These are phyloP conservation scores for Fusarium hainanense DNA, from an alignment of 2,329 filamentous ascomycete genomes.

Conservation along the genomic window DNA sequence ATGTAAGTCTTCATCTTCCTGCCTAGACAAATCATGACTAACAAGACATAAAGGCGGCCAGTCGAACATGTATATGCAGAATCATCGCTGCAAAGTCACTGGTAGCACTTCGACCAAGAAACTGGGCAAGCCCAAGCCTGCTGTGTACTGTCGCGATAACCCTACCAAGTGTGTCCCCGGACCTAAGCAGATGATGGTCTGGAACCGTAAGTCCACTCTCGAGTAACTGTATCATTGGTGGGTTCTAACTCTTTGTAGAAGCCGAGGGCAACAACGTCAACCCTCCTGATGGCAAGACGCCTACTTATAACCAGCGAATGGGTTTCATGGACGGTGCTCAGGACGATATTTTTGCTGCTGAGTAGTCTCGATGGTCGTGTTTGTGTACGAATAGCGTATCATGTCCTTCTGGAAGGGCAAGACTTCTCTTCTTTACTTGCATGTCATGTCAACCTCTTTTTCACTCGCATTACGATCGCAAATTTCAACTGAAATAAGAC, in stretches of 20 bases:
- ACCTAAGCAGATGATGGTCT: conserved; percentile 63
- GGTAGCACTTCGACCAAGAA: conserved; percentile 54
- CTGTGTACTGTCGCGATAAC: conserved; percentile 57
- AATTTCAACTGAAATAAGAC: not conserved
- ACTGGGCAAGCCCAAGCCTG: conserved; percentile 55
- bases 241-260: conserved; percentile 41
- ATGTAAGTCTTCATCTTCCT: conserved; percentile 21
- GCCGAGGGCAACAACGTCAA: conserved; percentile 50
- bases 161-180: conserved; percentile 56
- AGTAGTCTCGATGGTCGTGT: conserved; percentile 3
- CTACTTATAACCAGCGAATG: conserved; percentile 51
- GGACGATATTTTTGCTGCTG: conserved; percentile 46
- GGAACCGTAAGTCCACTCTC: conserved; percentile 52
- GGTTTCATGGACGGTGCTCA: conserved; percentile 50
- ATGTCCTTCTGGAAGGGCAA: conserved; percentile 14
- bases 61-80: conserved; percentile 58
- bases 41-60: conserved; percentile 33
- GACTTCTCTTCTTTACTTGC: not conserved
- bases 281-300: conserved; percentile 44
- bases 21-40: not conserved
- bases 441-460: not conserved
- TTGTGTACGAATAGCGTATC: not conserved
- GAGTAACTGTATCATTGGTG: too few relatives aligned
- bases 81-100: conserved; percentile 61
- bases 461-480: not conserved